Base-by-base conservation (phyloP, 2,329 filamentous ascomycete species). In the Penicillium hordei region DNA sequence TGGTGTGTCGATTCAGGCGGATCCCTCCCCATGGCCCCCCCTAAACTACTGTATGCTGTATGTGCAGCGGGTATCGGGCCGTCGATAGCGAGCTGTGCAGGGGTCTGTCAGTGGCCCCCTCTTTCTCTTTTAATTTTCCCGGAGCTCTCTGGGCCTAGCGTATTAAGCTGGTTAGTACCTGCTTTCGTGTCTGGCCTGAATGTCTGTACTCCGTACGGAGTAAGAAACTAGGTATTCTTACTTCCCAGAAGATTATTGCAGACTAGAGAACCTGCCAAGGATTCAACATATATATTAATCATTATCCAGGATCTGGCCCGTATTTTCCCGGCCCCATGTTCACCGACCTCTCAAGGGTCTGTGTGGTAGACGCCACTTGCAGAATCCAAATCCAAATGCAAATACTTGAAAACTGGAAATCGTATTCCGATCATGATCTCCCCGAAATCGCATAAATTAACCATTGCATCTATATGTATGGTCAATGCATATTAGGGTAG, bases 31-130 rank as follows among this genome's bases (percentile, higher is more conserved):
- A 40, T 40, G 21, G 13, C 17, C 13, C 48, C 48, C 23, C 59
- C 61, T 62, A 61, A 52, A 55, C 53, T 55, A 55, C 64, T 65
- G 60, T 65, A 65, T 25, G 60, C 54, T 64, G 65, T 59, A 59
- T 59, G 57, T 58, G 62, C 65, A 63, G 64, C 64, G 64, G 65
- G 64, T 67, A 66, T 67, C 65, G 65, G 64, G 59, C 64, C 64
- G 64, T 66, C 65, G 65, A 67, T 67, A 66, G 62, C 59, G 62
- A 64, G 56, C 62, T 63, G 63, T 60, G 62, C 65, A 67, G 65
- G 65, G 64, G 65, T 66, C 58, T 57, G 55, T 56, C 48, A 53
- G 49, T 42, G 42, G 23, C 25, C 53, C 55, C 48, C 23, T 31
- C 46, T 52, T n/a, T 46, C 43, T 48, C 17, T 36, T 48, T 44